Percentiles rank a stretch among this genome's conserved stretches.
Evolutionary conservation across 2,329 filamentous ascomycete species (phyloP).

Genomic region (Nothophoma quercina): DNA sequence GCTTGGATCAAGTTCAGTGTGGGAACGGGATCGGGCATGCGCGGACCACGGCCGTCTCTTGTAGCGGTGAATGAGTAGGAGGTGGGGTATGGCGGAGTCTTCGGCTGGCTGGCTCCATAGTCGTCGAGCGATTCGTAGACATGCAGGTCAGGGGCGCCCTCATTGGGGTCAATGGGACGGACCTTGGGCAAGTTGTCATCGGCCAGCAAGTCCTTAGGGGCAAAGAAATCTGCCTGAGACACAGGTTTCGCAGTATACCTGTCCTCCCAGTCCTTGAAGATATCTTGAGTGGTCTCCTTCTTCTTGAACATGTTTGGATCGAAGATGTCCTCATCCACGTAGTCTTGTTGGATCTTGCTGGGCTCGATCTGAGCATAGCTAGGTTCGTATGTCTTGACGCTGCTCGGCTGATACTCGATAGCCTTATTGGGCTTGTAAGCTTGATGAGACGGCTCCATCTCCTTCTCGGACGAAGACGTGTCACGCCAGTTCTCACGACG

Average conservation of each 20-base stretch:
- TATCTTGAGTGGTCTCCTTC: constrained; percentile 49
- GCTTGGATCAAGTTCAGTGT: constrained; percentile 64
- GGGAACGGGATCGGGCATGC: constrained; percentile 57
- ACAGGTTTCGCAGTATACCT: constrained; percentile 50
- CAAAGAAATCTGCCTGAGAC: constrained; percentile 58
- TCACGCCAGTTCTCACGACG: constrained; percentile 20
- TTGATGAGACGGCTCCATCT: constrained; percentile 4
- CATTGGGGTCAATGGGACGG: constrained; percentile 50
- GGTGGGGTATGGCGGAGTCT: constrained; percentile 46
- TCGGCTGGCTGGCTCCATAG: constrained; percentile 34
- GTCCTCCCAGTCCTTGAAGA: constrained; percentile 54
- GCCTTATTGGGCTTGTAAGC: constrained; percentile 35
- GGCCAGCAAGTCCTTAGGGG: constrained; percentile 53
- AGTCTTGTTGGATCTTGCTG: constrained; percentile 43
- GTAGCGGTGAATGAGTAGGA: constrained; percentile 51
- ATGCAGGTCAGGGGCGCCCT: constrained; percentile 54
- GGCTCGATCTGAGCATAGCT: constrained; percentile 46
- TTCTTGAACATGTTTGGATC: constrained; percentile 56
- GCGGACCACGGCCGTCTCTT: constrained; percentile 48
- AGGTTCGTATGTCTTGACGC: constrained; percentile 36
- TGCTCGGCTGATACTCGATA: constrained; percentile 30
- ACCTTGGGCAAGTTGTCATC: constrained; percentile 47
- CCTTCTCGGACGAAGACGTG: constrained; percentile 11
- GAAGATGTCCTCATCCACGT: constrained; percentile 56
- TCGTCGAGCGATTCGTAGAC: constrained; percentile 53